These are phyloP conservation scores for Vinca major DNA, from an alignment of 305 asterid species.

Conservation along the genomic window DNA sequence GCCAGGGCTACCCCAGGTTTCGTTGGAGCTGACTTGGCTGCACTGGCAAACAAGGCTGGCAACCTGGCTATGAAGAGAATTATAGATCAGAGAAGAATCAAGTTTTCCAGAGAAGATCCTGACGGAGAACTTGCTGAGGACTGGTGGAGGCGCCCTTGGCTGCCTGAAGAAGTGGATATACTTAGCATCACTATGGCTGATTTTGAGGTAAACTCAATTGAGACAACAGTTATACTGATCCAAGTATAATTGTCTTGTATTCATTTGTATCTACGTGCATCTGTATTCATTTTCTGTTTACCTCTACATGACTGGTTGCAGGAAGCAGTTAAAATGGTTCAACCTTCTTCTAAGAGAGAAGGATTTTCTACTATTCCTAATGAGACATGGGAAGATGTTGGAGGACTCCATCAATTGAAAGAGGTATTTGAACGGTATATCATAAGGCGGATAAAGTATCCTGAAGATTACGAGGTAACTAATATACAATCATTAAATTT, in stretches of 20 bases:
- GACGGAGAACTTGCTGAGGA: slow-evolving; percentile 34
- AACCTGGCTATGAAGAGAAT: slow-evolving; percentile 73
- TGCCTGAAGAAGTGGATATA: slow-evolving; percentile 54
- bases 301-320: slow-evolving; percentile 24
- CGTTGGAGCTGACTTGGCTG: slow-evolving; percentile 85
- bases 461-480: slow-evolving; percentile 61
- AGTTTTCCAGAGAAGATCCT: slow-evolving; percentile 22
- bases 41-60: slow-evolving; percentile 63
- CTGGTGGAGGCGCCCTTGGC: slow-evolving; percentile 68
- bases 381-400: slow-evolving; percentile 89
- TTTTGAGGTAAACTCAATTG: slow-evolving; percentile 39
- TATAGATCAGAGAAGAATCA: slow-evolving; percentile 37
- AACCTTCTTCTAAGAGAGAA: slow-evolving; percentile 82
- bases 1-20: slow-evolving; percentile 79
- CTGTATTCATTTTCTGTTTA: background rate
- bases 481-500: background rate
- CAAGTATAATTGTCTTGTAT: background rate
- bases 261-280: background rate
- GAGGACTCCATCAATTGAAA: slow-evolving; percentile 61
- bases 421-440: slow-evolving; percentile 53
- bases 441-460: slow-evolving; percentile 55
- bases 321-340: slow-evolving; percentile 75
- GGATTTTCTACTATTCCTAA: slow-evolving; percentile 82
- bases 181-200: slow-evolving; percentile 63
- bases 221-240: background rate